Conservation (phyloP, 306 rosid genomes). For the Rosa persica region DNA sequence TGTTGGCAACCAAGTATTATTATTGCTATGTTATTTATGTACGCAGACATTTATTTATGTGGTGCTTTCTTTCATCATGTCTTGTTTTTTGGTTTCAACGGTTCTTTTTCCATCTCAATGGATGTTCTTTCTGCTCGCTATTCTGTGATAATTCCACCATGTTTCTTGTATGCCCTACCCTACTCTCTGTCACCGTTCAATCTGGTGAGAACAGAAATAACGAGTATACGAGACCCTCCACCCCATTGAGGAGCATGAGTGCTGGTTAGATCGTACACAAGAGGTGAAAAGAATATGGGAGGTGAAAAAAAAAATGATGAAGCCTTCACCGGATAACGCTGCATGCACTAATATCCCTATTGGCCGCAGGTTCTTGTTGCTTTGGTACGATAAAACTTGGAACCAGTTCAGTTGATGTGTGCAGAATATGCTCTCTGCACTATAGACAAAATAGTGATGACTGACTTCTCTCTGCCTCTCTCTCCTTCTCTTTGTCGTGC, state of each 20-base stretch:
- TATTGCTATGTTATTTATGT: background rate
- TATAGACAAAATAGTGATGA: background rate
- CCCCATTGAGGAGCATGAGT: too few species aligned
- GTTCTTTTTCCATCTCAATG: background rate
- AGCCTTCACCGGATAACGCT: background rate
- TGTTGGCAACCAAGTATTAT: conserved; percentile 1
- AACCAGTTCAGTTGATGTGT: background rate
- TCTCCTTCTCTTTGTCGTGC: background rate
- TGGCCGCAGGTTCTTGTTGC: background rate
- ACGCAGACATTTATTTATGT: background rate
- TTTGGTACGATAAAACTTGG: background rate
- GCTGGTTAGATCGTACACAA: background rate
- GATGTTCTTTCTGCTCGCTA: background rate
- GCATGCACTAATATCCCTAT: background rate
- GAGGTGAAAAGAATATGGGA: background rate
- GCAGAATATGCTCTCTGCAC: background rate
- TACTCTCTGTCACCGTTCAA: too few species aligned
- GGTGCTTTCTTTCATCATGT: background rate
- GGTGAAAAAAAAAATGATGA: background rate
- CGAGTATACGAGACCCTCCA: too few species aligned
- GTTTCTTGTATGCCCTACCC: background rate
- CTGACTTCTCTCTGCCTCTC: background rate
- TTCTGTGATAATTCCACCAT: background rate
- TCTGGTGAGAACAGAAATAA: too few species aligned
- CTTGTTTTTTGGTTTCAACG: background rate